phyloP scores from a whole-genome alignment of 164 flowering plant genomes.

The Santalum album region DNA sequence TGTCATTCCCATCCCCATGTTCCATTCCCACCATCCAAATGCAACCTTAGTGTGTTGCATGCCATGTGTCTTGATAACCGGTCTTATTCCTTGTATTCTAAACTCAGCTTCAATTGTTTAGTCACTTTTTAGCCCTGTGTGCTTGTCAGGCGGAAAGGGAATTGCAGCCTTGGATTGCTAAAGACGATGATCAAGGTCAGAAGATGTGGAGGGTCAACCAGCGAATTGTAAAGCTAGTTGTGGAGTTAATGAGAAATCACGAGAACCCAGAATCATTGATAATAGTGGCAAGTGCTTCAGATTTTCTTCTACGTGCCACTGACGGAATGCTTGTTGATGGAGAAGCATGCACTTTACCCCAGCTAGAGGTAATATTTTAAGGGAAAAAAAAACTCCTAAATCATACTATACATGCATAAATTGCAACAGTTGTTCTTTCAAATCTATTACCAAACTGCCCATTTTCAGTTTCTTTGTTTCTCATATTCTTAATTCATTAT shows the following conservation, averaged over 20 bases:
- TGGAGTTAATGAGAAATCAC: slow-evolving; percentile 88
- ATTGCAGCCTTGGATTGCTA: slow-evolving; percentile 91
- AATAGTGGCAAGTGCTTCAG: slow-evolving; percentile 79
- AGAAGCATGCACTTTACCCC: slow-evolving; percentile 96
- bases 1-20: too few species aligned
- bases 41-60: too few species aligned
- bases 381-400: not conserved
- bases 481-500: not conserved
- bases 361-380: slow-evolving; percentile 60
- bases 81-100: not conserved
- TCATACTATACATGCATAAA: not conserved
- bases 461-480: not conserved
- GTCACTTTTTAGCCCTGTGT: slow-evolving; percentile 26
- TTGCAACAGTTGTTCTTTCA: not conserved
- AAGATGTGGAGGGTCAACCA: slow-evolving; percentile 92
- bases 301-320: slow-evolving; percentile 87
- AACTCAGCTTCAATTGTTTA: slow-evolving; percentile 13
- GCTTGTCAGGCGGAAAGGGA: slow-evolving; percentile 84
- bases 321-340: slow-evolving; percentile 98
- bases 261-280: slow-evolving; percentile 73
- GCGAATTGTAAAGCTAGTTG: slow-evolving; percentile 73
- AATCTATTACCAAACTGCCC: too few species aligned
- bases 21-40: too few species aligned
- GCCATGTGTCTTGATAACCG: slow-evolving; percentile 3
- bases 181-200: slow-evolving; percentile 87